A percentile compares a stretch with the other conserved stretches of the same genome.
These are phyloP conservation scores for Trametopsis cervina DNA, from an alignment of 768 basidiomycete genomes.

Conservation along the genomic window DNA sequence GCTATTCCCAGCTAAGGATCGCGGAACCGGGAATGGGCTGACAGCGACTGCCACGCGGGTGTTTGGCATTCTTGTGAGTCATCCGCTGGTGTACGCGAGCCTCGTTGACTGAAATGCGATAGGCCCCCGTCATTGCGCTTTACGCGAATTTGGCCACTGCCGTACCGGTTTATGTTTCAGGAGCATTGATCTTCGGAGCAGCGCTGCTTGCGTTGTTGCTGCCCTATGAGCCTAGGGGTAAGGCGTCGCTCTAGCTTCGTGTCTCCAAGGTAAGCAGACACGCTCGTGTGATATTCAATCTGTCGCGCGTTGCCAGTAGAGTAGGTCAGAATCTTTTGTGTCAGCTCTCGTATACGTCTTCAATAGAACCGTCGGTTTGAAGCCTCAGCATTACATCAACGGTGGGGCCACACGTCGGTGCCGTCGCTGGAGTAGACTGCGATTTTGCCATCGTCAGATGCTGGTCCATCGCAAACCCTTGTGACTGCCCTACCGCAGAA, in stretches of 20 bases:
- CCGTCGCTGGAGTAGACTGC: too few relatives aligned
- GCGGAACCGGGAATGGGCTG: slow-evolving; percentile 67
- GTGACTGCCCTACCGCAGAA: too few relatives aligned
- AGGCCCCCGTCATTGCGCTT: slow-evolving; percentile 70
- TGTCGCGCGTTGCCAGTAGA: too few relatives aligned
- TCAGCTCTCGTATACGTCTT: too few relatives aligned
- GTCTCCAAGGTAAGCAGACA: too few relatives aligned
- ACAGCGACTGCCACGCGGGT: slow-evolving; percentile 52
- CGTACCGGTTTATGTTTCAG: slow-evolving; percentile 68
- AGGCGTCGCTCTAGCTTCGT: slow-evolving; percentile 51
- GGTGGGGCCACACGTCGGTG: too few relatives aligned
- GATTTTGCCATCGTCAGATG: too few relatives aligned
- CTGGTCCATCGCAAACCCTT: too few relatives aligned
- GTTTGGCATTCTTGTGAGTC: slow-evolving; percentile 61
- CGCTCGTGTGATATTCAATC: too few relatives aligned
- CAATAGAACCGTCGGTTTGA: too few relatives aligned
- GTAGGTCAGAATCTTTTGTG: too few relatives aligned
- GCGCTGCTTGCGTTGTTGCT: slow-evolving; percentile 55
- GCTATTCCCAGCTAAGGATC: slow-evolving; percentile 63
- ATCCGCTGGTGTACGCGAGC: neutral
- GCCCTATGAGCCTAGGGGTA: slow-evolving; percentile 73
- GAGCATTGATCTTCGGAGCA: slow-evolving; percentile 52
- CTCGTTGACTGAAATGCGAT: neutral
- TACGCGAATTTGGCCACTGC: slow-evolving; percentile 58
- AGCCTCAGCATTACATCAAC: too few relatives aligned